Evolutionary conservation across 2,329 filamentous ascomycete genomes (phyloP).

Genomic region (Ceratocystiopsis sp.): DNA sequence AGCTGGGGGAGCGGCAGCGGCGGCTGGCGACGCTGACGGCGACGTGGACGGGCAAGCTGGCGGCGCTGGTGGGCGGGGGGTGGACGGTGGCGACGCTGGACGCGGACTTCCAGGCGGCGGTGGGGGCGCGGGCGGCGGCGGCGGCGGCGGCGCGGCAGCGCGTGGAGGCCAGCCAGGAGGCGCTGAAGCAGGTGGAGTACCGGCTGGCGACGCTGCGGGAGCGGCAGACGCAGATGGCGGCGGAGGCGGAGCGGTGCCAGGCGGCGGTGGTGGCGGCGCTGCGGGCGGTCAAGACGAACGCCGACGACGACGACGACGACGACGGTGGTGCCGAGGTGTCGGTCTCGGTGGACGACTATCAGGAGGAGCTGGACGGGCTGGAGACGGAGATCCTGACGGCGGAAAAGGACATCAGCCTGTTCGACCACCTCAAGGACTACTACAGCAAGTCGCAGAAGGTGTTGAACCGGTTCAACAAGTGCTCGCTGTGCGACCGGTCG

Average conservation of each 20-base stretch:
- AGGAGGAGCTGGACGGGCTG: constrained; percentile 29
- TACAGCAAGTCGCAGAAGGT: constrained; percentile 50
- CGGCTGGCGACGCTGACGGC: constrained; percentile 61
- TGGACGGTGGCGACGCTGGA: constrained; percentile 62
- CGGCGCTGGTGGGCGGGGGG: constrained; percentile 40
- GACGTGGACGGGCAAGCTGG: constrained; percentile 57
- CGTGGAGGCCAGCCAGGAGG: constrained; percentile 53
- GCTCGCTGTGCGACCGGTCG: constrained; percentile 55
- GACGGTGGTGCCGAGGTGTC: constrained; percentile 11
- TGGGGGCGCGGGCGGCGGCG: constrained; percentile 38
- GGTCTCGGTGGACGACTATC: constrained; percentile 35
- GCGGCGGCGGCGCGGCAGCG: constrained; percentile 50
- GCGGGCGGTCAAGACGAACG: constrained; percentile 22
- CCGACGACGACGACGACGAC: constrained; percentile 14
- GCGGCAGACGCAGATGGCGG: constrained; percentile 44
- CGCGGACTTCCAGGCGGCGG: constrained; percentile 44
- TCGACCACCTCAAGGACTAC: constrained; percentile 52
- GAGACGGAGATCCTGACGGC: constrained; percentile 42
- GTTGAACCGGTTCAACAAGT: constrained; percentile 52
- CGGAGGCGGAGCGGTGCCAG: constrained; percentile 45
- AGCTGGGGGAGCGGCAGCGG: constrained; percentile 54
- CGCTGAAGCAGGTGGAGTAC: constrained; percentile 62
- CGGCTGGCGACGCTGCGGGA: constrained; percentile 48
- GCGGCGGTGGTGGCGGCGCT: constrained; percentile 35
- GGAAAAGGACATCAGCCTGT: constrained; percentile 51